Base-by-base conservation (phyloP, 2,329 filamentous ascomycete genomes). In the Paecilomyces niveus region DNA sequence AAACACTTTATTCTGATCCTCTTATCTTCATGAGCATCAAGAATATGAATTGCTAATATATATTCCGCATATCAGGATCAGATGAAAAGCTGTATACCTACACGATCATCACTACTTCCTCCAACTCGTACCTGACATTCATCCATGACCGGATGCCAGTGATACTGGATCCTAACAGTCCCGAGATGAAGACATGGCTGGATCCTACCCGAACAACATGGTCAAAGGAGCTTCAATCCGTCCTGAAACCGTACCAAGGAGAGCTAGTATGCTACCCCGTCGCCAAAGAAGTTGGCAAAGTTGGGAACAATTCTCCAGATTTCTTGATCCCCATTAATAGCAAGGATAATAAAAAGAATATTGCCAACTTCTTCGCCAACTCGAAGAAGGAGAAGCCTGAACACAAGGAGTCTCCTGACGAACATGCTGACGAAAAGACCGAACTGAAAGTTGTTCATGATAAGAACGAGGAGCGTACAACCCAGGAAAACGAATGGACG, bases 131-230 rank as follows among this genome's bases (percentile, higher is more conserved):
- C 70, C 80, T 97, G 54, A 86, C 81, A 29, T 97, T 96, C 64
- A 79, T 99, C 18, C 94, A 99, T 70, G 89, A 96, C 68, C 87
- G 94, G 15, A 99, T 99, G 94, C 94, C 94, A 0, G 93, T 96
- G 5, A 89, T 97, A 31, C 73, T 99, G 0, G 87, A 97, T 5
- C 85, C 89, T 3, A 86, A 85, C 3, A 90, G 88, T 0, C 82
- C 89, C 1, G 83, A 80, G 10, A 80, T 96, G 68, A 82, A 78
- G 57, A 85, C 72, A 3, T 97, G 92, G 92, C 80, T 97, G 18
- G 89, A 97, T 70, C 91, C 91, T 0, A 76, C 71, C 1, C 82
- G 83, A 18, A 78, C 81, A 22, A 85, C 86, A 59, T 97, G 94
- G 93, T 87, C 84, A 2, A 81, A 80, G 55, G 89, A 94, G 57